Evolutionary conservation across 192 early-diverging fungal genomes (phyloP).

Genomic region (Spinellus fusiger): DNA sequence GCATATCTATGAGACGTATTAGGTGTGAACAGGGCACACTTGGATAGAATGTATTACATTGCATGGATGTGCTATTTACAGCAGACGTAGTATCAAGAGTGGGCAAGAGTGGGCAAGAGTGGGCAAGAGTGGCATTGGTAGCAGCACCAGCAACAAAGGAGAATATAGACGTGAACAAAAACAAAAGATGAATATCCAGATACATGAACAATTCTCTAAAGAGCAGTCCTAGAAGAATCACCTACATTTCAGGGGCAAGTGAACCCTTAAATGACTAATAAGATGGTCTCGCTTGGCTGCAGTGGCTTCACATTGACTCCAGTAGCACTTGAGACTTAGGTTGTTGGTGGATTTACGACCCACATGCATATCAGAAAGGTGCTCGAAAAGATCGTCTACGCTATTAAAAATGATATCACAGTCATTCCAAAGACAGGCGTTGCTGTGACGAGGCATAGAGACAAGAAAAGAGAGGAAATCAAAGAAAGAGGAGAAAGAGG

Average conservation of each 20-base stretch:
- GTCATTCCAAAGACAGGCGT: slow-evolving; percentile 11
- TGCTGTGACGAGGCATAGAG: slow-evolving; percentile 6
- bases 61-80: slow-evolving; percentile 13
- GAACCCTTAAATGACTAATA: slow-evolving; percentile 23
- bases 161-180: background rate
- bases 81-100: too few relatives aligned
- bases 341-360: slow-evolving; percentile 83
- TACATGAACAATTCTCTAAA: background rate
- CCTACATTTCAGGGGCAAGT: slow-evolving; percentile 30
- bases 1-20: slow-evolving; percentile 6
- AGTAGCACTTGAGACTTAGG: slow-evolving; percentile 80
- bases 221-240: background rate
- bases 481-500: too few relatives aligned
- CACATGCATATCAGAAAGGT: slow-evolving; percentile 78
- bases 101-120: background rate
- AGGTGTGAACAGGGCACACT: background rate
- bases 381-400: slow-evolving; percentile 18
- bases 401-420: slow-evolving; percentile 10
- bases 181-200: background rate
- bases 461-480: too few relatives aligned
- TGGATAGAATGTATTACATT: background rate
- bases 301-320: slow-evolving; percentile 69
- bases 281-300: slow-evolving; percentile 29
- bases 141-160: too few relatives aligned
- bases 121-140: background rate